A percentile compares a stretch with the other conserved stretches of the same genome.
Evolutionary conservation across 768 basidiomycete species (phyloP).

Genomic region (Mycena epipterygia): DNA sequence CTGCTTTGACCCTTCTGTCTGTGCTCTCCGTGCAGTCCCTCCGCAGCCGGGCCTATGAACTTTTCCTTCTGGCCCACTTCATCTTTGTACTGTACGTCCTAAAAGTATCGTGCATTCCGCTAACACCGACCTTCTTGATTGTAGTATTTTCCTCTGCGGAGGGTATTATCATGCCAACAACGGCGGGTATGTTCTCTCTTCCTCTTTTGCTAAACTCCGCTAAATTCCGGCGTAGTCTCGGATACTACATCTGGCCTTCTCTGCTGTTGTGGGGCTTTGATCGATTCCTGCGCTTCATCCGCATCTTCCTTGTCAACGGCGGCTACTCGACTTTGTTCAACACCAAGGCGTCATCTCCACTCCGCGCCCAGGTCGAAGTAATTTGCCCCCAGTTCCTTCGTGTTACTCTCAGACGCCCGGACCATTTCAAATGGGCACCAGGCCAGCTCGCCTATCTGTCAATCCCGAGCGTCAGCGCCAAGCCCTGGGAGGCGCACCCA

Average conservation of each 20-base stretch:
- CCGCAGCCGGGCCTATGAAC: conserved; percentile 61
- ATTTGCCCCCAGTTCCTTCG: conserved; percentile 49
- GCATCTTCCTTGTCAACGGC: conserved; percentile 47
- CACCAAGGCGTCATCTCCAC: conserved; percentile 10
- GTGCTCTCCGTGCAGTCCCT: conserved; percentile 65
- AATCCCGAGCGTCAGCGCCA: conserved; percentile 58
- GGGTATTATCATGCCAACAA: conserved; percentile 25
- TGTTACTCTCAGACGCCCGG: conserved; percentile 54
- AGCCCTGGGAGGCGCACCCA: conserved; percentile 64
- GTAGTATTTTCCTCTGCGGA: conserved; percentile 15
- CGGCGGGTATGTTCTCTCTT: conserved; percentile 7
- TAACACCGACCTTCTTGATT: neutral
- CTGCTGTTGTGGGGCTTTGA: conserved; percentile 64
- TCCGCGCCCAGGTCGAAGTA: conserved; percentile 25
- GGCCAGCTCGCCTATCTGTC: conserved; percentile 65
- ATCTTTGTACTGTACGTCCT: conserved; percentile 51
- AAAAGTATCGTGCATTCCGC: neutral
- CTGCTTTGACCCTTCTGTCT: conserved; percentile 57
- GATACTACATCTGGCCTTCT: conserved; percentile 59
- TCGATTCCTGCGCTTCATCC: conserved; percentile 53
- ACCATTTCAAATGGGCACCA: conserved; percentile 59
- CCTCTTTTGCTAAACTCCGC: neutral
- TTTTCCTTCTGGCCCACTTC: conserved; percentile 66
- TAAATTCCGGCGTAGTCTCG: conserved; percentile 20
- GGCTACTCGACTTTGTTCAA: conserved; percentile 16